Percentiles rank a stretch among this genome's conserved stretches.
Evolutionary conservation across 1,284 basidiomycete genomes (phyloP).

Genomic region (Sphagnurus paluster): DNA sequence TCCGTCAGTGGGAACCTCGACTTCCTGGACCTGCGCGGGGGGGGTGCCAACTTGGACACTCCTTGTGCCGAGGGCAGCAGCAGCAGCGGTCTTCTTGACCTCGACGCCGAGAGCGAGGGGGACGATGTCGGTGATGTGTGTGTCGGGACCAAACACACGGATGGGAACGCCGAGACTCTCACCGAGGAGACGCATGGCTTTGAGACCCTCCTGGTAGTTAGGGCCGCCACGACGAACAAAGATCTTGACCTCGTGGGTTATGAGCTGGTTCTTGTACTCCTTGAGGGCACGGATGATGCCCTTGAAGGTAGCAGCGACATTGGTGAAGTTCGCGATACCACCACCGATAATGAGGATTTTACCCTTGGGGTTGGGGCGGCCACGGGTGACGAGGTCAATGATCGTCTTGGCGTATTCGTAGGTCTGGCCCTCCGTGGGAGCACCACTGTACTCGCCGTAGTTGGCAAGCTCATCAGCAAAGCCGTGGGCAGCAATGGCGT

Average conservation of each 20-base stretch:
- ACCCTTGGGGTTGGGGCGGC: slow-evolving; percentile 79
- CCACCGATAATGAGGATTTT: slow-evolving; percentile 99
- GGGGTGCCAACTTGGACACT: slow-evolving; percentile 37
- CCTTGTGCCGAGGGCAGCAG: slow-evolving; percentile 27
- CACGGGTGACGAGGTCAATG: slow-evolving; percentile 95
- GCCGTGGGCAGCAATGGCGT: slow-evolving; percentile 96
- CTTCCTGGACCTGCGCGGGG: slow-evolving; percentile 31
- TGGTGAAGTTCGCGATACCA: slow-evolving; percentile 99
- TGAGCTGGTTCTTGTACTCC: slow-evolving; percentile 87
- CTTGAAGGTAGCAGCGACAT: slow-evolving; percentile 99
- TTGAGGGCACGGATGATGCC: slow-evolving; percentile 98
- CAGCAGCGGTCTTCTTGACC: slow-evolving; percentile 33
- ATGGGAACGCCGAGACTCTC: slow-evolving; percentile 98
- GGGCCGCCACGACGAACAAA: slow-evolving; percentile 98
- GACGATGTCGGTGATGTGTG: slow-evolving; percentile 98
- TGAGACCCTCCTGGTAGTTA: slow-evolving; percentile 99
- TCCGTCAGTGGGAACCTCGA: slow-evolving; percentile 25
- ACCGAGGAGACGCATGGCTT: slow-evolving; percentile 97
- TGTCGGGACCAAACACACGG: slow-evolving; percentile 96
- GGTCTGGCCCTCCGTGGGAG: slow-evolving; percentile 97
- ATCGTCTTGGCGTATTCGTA: slow-evolving; percentile 99
- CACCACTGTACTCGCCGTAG: slow-evolving; percentile 99
- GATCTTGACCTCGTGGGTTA: slow-evolving; percentile 86
- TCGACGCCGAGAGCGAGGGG: slow-evolving; percentile 93
- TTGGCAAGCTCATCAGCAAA: slow-evolving; percentile 98